Evolutionary conservation across 139 green algal genomes (phyloP).

Genomic region (Chlorella sorokiniana): DNA sequence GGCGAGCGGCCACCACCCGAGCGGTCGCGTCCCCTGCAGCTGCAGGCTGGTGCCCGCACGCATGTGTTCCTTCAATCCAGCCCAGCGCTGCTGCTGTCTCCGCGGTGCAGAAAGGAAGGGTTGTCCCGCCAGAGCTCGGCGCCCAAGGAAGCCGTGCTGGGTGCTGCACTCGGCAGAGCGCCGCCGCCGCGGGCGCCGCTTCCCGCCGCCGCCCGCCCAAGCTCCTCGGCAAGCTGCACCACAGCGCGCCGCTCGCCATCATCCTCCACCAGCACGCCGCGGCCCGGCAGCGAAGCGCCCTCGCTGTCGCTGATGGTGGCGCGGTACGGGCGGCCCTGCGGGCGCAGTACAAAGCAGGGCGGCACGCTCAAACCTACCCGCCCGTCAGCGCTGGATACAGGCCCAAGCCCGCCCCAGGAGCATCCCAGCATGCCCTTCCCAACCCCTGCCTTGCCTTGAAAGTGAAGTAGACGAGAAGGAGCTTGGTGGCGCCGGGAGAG

Average conservation of each 20-base stretch:
- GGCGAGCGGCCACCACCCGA: too few relatives aligned
- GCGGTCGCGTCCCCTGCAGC: too few relatives aligned
- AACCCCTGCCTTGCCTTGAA: slow-evolving; percentile 10
- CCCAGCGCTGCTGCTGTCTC: neutral
- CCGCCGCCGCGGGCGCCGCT: neutral
- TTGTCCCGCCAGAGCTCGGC: neutral
- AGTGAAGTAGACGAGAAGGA: slow-evolving; percentile 49
- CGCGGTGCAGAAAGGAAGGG: neutral
- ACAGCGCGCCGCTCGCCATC: neutral
- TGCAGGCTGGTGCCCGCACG: too few relatives aligned
- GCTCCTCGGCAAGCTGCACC: neutral
- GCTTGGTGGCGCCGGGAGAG: slow-evolving; percentile 44
- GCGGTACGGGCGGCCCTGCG: slow-evolving; percentile 22
- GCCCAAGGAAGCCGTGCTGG: neutral
- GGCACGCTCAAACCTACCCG: too few relatives aligned
- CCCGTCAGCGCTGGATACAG: too few relatives aligned
- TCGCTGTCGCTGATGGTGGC: slow-evolving; percentile 13
- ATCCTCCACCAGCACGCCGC: neutral
- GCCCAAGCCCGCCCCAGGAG: too few relatives aligned
- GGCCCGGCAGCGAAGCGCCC: slow-evolving; percentile 6
- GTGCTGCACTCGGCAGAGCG: neutral
- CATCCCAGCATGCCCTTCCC: neutral
- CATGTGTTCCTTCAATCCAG: too few relatives aligned
- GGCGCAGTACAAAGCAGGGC: neutral
- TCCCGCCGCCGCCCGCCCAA: neutral